These are phyloP conservation scores for Periconia macrospinosa DNA, from an alignment of 2,329 filamentous ascomycete species.

Conservation along the genomic window DNA sequence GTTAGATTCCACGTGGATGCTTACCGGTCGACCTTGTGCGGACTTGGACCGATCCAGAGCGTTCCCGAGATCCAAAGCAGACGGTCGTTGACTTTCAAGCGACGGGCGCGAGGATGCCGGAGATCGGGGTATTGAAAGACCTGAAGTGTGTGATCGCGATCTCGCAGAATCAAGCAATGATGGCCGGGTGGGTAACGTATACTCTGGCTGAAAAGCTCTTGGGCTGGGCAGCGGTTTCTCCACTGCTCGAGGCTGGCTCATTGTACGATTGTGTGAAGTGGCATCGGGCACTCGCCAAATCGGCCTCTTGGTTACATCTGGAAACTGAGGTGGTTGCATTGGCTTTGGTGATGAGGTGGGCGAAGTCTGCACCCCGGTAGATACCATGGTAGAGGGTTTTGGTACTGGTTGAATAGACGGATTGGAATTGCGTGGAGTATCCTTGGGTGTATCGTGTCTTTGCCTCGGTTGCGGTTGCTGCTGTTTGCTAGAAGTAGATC, in stretches of 20 bases:
- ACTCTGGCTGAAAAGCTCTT: constrained; percentile 39
- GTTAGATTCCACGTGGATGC: constrained; percentile 80
- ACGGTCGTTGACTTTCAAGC: constrained; percentile 70
- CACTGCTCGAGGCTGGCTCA: constrained; percentile 53
- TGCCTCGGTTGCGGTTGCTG: constrained; percentile 8
- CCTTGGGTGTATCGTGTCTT: constrained; percentile 22
- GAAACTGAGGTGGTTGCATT: constrained; percentile 33
- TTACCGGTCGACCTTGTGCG: constrained; percentile 73
- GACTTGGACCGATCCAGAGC: constrained; percentile 63
- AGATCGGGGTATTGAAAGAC: constrained; percentile 55
- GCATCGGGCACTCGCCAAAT: constrained; percentile 57
- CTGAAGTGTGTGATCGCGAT: constrained; percentile 55
- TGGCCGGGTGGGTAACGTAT: constrained; percentile 44
- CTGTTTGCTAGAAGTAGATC: constrained; percentile 37
- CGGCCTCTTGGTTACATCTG: constrained; percentile 47
- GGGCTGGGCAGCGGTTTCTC: constrained; percentile 41
- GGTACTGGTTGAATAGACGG: constrained; percentile 49
- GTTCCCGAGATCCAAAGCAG: constrained; percentile 62
- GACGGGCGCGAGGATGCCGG: constrained; percentile 67
- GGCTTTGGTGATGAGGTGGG: constrained; percentile 48
- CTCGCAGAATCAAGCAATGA: constrained; percentile 48
- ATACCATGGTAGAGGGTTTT: constrained; percentile 59
- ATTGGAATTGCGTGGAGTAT: constrained; percentile 26
- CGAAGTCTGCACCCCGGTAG: constrained; percentile 80
- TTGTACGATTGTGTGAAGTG: constrained; percentile 48